Conservation (phyloP, 1,284 basidiomycete genomes). For the Thelephora terrestris region DNA sequence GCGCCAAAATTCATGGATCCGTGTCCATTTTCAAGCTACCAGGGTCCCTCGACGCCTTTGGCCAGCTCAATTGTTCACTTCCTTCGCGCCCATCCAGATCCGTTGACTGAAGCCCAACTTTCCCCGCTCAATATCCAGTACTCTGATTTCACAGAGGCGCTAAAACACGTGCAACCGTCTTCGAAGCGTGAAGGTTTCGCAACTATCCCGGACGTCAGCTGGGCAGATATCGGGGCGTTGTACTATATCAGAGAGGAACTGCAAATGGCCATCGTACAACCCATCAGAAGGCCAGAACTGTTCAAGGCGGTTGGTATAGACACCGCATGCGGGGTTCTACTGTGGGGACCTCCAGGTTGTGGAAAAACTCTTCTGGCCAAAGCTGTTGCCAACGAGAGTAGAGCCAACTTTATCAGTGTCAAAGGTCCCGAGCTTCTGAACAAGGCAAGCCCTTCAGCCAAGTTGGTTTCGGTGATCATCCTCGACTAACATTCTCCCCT, state of each 20-base stretch:
- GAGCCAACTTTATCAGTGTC: constrained; percentile 94
- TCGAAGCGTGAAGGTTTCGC: constrained; percentile 90
- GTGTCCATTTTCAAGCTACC: constrained; percentile 4
- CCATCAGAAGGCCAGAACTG: constrained; percentile 83
- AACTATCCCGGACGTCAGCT: constrained; percentile 91
- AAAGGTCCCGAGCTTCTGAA: constrained; percentile 96
- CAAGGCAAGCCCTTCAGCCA: constrained; percentile 50
- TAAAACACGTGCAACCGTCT: constrained; percentile 86
- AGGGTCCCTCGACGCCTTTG: constrained; percentile 23
- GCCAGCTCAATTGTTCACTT: constrained; percentile 81
- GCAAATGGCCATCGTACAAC: constrained; percentile 96
- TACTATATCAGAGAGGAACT: constrained; percentile 82
- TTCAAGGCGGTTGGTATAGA: constrained; percentile 84
- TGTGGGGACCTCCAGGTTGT: constrained; percentile 99
- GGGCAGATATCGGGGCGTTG: constrained; percentile 93
- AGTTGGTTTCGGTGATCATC: background rate
- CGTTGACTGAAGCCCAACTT: constrained; percentile 72
- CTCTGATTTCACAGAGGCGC: constrained; percentile 70
- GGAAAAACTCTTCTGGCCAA: constrained; percentile 95
- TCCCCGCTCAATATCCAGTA: constrained; percentile 72
- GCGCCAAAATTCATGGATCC: background rate
- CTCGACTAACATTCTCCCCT: background rate
- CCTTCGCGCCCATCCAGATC: constrained; percentile 74
- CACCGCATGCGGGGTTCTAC: constrained; percentile 81
- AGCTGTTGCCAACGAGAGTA: constrained; percentile 91